Evolutionary conservation across 768 basidiomycete genomes (phyloP).

Genomic region (Coprinellus micaceus): DNA sequence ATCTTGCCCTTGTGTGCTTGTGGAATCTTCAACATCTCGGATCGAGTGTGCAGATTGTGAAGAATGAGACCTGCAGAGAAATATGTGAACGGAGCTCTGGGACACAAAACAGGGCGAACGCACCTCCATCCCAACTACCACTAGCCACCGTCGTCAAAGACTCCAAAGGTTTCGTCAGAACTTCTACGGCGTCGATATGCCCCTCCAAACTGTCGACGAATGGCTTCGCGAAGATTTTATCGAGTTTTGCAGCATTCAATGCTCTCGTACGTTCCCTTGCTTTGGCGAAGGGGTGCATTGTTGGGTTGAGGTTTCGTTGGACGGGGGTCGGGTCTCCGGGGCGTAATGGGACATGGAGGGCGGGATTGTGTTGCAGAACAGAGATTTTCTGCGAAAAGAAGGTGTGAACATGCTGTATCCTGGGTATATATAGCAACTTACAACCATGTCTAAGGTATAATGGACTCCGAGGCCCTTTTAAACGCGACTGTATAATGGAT

Average conservation of each 20-base stretch:
- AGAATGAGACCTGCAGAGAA: constrained; percentile 67
- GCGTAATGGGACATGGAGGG: constrained; percentile 66
- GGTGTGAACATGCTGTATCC: no score
- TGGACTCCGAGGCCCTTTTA: no score
- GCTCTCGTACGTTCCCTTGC: constrained; percentile 93
- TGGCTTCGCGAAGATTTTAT: constrained; percentile 96
- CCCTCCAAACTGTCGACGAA: constrained; percentile 89
- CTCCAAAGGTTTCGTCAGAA: constrained; percentile 66
- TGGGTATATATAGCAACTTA: no score
- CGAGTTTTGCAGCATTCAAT: constrained; percentile 93
- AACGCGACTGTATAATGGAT: no score
- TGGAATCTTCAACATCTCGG: constrained; percentile 52
- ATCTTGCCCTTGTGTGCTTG: constrained; percentile 84
- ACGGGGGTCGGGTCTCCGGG: constrained; percentile 84
- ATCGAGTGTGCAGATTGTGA: constrained; percentile 68
- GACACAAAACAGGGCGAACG: constrained; percentile 28
- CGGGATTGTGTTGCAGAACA: constrained; percentile 80
- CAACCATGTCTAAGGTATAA: no score
- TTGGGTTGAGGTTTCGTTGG: constrained; percentile 87
- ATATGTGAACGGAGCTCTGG: neutral
- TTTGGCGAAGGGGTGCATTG: constrained; percentile 93
- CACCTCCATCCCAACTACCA: constrained; percentile 95
- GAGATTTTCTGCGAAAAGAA: constrained; percentile 77
- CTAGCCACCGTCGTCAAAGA: constrained; percentile 80
- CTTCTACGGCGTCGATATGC: constrained; percentile 92